A percentile compares a stretch with the other conserved stretches of the same genome.
Conservation (phyloP, 305 asterid species). For the Withania somnifera region DNA sequence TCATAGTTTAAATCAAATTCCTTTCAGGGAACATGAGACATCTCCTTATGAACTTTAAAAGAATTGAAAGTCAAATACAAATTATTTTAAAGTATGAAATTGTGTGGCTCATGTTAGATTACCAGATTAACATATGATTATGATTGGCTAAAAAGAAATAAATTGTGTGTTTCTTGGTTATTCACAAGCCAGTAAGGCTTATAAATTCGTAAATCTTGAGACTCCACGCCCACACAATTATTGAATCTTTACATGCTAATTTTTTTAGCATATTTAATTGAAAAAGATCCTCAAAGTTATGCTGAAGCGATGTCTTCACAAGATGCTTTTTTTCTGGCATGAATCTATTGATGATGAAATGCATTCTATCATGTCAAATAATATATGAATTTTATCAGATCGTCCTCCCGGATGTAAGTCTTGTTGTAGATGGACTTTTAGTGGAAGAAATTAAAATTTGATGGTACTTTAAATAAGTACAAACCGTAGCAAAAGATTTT, state of each 20-base stretch:
- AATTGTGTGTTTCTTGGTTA: not conserved
- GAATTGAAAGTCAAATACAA: no score
- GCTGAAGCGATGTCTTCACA: not conserved
- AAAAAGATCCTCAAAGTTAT: no score
- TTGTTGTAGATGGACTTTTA: not conserved
- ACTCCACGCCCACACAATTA: not conserved
- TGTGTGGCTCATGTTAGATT: not conserved
- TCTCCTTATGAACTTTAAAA: no score
- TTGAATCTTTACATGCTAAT: not conserved
- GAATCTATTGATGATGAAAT: no score
- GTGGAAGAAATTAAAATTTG: not conserved
- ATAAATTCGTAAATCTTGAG: not conserved
- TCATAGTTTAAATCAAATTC: no score
- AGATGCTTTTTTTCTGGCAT: not conserved
- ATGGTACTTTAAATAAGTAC: not conserved
- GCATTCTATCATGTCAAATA: no score
- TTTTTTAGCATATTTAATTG: no score
- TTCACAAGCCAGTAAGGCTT: not conserved
- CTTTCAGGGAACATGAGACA: not conserved
- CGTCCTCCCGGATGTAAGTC: no score
- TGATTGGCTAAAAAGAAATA: not conserved
- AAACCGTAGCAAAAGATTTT: not conserved
- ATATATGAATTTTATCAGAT: no score
- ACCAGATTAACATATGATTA: not conserved
- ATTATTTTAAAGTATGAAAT: no score